Percentiles rank a stretch among this genome's conserved stretches.
Conservation (phyloP, 1,284 basidiomycete genomes). For the Mycosarcoma maydis region DNA sequence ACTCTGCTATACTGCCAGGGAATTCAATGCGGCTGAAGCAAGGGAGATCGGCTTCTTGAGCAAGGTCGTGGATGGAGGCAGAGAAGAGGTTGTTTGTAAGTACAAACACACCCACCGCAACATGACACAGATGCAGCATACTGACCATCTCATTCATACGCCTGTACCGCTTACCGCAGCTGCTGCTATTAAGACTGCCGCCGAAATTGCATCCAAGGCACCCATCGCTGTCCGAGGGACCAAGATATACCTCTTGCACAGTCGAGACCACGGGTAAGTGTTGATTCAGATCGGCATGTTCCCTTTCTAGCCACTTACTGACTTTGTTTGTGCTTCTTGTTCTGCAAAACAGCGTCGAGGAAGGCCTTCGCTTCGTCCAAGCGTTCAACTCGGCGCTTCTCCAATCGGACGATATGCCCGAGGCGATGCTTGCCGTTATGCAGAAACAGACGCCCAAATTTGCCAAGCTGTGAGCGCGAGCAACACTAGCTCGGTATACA, state of each 20-base stretch:
- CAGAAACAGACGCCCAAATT: slow-evolving; percentile 67
- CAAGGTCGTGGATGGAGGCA: slow-evolving; percentile 76
- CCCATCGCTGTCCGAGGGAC: slow-evolving; percentile 83
- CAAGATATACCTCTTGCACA: slow-evolving; percentile 80
- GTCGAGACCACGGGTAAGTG: slow-evolving; percentile 75
- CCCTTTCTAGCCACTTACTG: neutral
- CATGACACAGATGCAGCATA: too few relatives aligned
- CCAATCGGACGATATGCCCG: slow-evolving; percentile 74
- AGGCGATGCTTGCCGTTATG: slow-evolving; percentile 69
- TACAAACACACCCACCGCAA: slow-evolving; percentile 46
- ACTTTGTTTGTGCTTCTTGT: neutral
- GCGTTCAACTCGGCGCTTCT: slow-evolving; percentile 80
- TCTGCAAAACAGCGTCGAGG: slow-evolving; percentile 71
- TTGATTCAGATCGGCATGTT: neutral
- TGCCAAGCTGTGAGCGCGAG: slow-evolving; percentile 51
- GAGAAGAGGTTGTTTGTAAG: slow-evolving; percentile 69
- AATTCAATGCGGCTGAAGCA: slow-evolving; percentile 79
- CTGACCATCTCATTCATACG: too few relatives aligned
- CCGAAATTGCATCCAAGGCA: slow-evolving; percentile 78
- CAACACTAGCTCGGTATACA: too few relatives aligned
- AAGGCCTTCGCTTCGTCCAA: slow-evolving; percentile 81
- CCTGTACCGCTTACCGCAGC: slow-evolving; percentile 54
- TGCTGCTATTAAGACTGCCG: slow-evolving; percentile 76
- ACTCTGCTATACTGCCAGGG: slow-evolving; percentile 79
- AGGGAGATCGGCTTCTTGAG: slow-evolving; percentile 80